Evolutionary conservation across 2,329 filamentous ascomycete genomes (phyloP).

Genomic region (Periglandula ipomoeae): DNA sequence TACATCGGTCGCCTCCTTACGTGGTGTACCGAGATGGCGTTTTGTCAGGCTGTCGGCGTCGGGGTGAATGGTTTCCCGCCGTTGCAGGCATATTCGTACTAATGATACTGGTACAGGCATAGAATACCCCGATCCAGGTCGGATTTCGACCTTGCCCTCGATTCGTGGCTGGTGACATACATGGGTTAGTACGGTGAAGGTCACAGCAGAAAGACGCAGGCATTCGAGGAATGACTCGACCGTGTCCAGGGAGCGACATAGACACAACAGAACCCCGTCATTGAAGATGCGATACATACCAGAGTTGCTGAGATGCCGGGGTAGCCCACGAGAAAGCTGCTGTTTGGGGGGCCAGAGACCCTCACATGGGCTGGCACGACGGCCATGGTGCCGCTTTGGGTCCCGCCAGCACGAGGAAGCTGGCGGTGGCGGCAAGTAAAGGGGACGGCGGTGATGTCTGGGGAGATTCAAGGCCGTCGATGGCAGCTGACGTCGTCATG

Average conservation of each 20-base stretch:
- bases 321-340: slow-evolving; percentile 92
- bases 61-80: slow-evolving; percentile 92
- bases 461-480: background rate
- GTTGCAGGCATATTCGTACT: slow-evolving; percentile 87
- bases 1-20: slow-evolving; percentile 83
- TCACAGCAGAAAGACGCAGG: background rate
- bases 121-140: slow-evolving; percentile 74
- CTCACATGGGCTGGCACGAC: slow-evolving; percentile 53
- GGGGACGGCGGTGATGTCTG: background rate
- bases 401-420: slow-evolving; percentile 9
- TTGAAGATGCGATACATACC: slow-evolving; percentile 48
- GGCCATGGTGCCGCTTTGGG: slow-evolving; percentile 20
- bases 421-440: slow-evolving; percentile 5
- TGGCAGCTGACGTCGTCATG: slow-evolving; percentile 1
- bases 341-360: slow-evolving; percentile 95
- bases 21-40: slow-evolving; percentile 79
- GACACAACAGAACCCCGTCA: slow-evolving; percentile 7
- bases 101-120: slow-evolving; percentile 86
- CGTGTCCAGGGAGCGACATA: too few species aligned
- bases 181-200: background rate
- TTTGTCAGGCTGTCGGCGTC: slow-evolving; percentile 90
- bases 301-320: slow-evolving; percentile 95
- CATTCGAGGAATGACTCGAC: background rate
- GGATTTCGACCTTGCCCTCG: slow-evolving; percentile 95
- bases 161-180: slow-evolving; percentile 64